Evolutionary conservation across 1,284 basidiomycete genomes (phyloP), one percentile per base, ranked within the genome.

Genomic region (Ceratobasidium sp.): DNA sequence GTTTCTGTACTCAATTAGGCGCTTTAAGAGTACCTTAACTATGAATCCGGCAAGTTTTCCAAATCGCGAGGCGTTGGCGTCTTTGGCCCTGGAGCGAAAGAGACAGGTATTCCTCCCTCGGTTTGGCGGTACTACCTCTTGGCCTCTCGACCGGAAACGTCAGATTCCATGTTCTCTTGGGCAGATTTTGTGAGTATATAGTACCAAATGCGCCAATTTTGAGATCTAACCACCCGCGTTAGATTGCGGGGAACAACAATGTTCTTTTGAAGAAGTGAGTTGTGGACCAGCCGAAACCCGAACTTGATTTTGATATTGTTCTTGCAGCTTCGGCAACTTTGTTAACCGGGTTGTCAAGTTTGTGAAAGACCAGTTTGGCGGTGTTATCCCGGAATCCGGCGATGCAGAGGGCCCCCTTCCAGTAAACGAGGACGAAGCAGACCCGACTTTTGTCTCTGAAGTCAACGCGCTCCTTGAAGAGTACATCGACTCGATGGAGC

Each of bases 91-190:
- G 91, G 92, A 48, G 97, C 97, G 0, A 92, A 88, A 77, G 93
- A 97, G 75, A 97, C 96, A 9, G 94, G 94, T 6, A 91, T 98
- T 53, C 92, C 96, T 38, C 83, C 94, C 0, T 94, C 94, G 0
- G 96, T 99, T 1, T 99, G 96, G 97, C 86, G 97, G 75, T 99
- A 98, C 82, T 99, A 98, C 81, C 85, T 99, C 21, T 84, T 99
- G 33, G 92, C 94, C 14, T 92, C 95, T 54, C 86, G 97, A 69
- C 97, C 97, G 14, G 97, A 99, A 82, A 95, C 90, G 9, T 90
- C 89, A 42, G 96, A 99, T 79, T 89, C 96, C 58, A 94, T 94
- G 84, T 99, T 99, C 84, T 94, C 95, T 0, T 99, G 97, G 97
- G 85, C 88, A 46, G 95, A 96, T 77, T 98, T 96, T 78, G 95